phyloP scores from a whole-genome alignment of 192 early-diverging fungal species.

The Coemansia sp. region DNA sequence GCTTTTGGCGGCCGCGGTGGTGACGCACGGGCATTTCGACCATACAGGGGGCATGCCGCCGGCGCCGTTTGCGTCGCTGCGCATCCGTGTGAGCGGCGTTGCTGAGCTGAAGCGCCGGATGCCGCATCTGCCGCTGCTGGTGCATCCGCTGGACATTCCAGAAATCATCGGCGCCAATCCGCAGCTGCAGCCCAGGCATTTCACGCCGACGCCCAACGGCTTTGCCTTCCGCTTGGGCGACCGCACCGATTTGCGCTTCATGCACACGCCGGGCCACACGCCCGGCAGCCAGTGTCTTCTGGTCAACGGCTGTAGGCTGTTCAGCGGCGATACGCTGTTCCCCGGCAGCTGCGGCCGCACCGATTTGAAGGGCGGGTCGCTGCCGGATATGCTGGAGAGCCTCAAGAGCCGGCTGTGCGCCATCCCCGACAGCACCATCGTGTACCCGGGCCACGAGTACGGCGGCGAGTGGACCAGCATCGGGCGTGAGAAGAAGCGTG shows the following conservation, averaged over 20 bases:
- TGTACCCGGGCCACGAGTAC: constrained; percentile 93
- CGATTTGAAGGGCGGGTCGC: constrained; percentile 78
- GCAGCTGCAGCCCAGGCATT: constrained; percentile 56
- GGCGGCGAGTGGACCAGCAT: constrained; percentile 86
- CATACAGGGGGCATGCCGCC: constrained; percentile 86
- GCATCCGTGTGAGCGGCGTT: constrained; percentile 78
- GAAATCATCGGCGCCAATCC: constrained; percentile 71
- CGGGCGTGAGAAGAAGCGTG: constrained; percentile 59
- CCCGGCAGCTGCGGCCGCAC: constrained; percentile 76
- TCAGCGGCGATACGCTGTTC: constrained; percentile 89
- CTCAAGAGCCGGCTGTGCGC: constrained; percentile 61
- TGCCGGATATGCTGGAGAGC: constrained; percentile 68
- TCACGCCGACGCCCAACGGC: constrained; percentile 65
- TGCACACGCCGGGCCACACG: constrained; percentile 95
- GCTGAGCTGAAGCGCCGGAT: constrained; percentile 70
- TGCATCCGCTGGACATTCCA: constrained; percentile 77
- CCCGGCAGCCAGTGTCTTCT: constrained; percentile 83
- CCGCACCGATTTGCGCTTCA: constrained; percentile 63
- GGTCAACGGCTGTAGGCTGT: constrained; percentile 71
- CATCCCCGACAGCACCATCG: constrained; percentile 66
- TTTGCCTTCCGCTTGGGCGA: constrained; percentile 57
- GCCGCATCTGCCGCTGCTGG: constrained; percentile 73
- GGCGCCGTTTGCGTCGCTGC: constrained; percentile 77
- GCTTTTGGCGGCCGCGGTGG: constrained; percentile 69
- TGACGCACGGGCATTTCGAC: constrained; percentile 89